Evolutionary conservation across 2,329 filamentous ascomycete species (phyloP).

Genomic region (Aspergillus texensis): DNA sequence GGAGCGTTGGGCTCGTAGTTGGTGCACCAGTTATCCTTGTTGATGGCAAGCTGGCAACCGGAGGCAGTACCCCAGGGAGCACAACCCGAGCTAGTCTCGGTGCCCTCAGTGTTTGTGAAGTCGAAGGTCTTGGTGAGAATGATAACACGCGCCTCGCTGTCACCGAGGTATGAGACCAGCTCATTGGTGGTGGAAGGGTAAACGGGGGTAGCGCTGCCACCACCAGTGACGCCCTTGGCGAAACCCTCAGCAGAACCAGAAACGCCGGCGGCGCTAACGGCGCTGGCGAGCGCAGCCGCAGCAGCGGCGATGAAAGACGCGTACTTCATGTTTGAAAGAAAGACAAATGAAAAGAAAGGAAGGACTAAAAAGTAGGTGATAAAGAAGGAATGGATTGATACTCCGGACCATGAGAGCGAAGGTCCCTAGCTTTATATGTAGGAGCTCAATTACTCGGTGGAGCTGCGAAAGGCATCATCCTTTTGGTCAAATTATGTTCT

Average conservation of each 20-base stretch:
- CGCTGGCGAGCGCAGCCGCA: conserved; percentile 19
- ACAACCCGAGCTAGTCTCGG: conserved; percentile 58
- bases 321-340: conserved; percentile 23
- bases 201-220: conserved; percentile 57
- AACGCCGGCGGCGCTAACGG: conserved; percentile 21
- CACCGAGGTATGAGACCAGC: conserved; percentile 62
- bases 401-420: not conserved
- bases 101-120: conserved; percentile 23
- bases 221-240: conserved; percentile 61
- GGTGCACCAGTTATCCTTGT: conserved; percentile 61
- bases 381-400: conserved; percentile 6
- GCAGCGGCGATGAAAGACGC: conserved; percentile 19
- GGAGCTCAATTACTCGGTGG: not conserved
- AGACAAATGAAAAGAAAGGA: conserved; percentile 7
- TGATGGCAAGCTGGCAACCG: conserved; percentile 62
- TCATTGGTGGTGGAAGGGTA: conserved; percentile 58
- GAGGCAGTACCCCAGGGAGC: conserved; percentile 59
- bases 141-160: conserved; percentile 58
- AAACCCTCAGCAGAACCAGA: conserved; percentile 50
- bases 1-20: conserved; percentile 61
- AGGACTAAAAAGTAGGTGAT: not conserved
- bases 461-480: not conserved
- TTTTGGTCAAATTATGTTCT: not conserved
- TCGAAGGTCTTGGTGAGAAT: conserved; percentile 41
- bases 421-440: not conserved